Evolutionary conservation across 345 rosid species (phyloP), one percentile per base, ranked within the genome.

Genomic region (Eutrema yunnanense): DNA sequence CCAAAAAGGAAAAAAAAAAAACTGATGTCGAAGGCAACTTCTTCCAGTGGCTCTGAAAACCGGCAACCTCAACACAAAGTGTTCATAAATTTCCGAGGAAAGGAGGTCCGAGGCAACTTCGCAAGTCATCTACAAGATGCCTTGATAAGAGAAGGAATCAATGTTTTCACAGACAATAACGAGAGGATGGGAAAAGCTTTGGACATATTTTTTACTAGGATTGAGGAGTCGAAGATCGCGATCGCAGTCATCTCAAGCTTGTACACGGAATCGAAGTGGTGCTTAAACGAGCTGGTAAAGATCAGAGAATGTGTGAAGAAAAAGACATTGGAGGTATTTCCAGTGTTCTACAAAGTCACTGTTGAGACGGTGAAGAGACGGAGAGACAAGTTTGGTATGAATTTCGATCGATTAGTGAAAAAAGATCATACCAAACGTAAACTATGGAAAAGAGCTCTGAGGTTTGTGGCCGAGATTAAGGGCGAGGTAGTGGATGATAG

Each of bases 21-120:
- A 34, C 12, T n/a, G 32, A 55, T 65, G 57, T 48, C 69, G 19
- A 48, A 33, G 44, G 44, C 44, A 16, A 10, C 44, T 16, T 49
- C 71, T 2, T 66, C 60, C 26, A 52, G 1, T 12, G 59, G 22
- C 22, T 22, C 11, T 8, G 37, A 5, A 38, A 8, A 66, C 8
- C 22, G 26, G 42, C 26, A 27, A 10, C 48, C 65, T 40, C 26
- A 53, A 3, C 49, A 65, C 42, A 16, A 59, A 49, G 80, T 77
- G 11, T 77, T 77, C 67, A 40, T 77, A n/a, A 77, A 69, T 43
- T 77, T 77, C 8, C 38, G 80, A 2, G 71, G 80, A 10, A 16
- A 54, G 2, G 76, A 77, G 67, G 6, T 48, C 0, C 56, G 80
- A 8, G 27, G 42, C 33, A 43, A 12, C 16, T 71, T 77, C 60